phyloP scores from a whole-genome alignment of 495 filamentous ascomycete genomes.

The Hypoxylon fragiforme region DNA sequence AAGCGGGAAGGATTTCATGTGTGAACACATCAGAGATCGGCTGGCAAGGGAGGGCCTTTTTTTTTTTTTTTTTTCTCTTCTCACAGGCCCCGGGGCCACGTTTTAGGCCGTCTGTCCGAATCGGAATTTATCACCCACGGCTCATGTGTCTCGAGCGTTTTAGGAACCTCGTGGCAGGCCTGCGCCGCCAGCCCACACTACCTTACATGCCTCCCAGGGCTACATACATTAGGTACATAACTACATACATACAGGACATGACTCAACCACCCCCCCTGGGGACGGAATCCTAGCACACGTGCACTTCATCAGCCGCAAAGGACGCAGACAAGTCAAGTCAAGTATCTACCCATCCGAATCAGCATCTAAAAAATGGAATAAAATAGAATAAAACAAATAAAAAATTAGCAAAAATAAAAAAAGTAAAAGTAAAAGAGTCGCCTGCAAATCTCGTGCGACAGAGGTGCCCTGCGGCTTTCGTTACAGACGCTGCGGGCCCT shows the following conservation, averaged over 20 bases:
- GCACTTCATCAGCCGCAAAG: slow-evolving; percentile 30
- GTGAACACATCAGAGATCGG: slow-evolving; percentile 8
- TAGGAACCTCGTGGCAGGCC: slow-evolving; percentile 26
- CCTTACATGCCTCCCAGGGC: too few species aligned
- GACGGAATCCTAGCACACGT: slow-evolving; percentile 25
- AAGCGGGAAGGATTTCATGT: slow-evolving; percentile 21
- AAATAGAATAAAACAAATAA: too few species aligned
- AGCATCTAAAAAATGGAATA: too few species aligned
- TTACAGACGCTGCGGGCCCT: slow-evolving; percentile 2
- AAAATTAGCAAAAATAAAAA: too few species aligned
- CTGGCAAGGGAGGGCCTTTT: slow-evolving; percentile 17
- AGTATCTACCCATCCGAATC: slow-evolving; percentile 17
- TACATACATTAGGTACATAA: too few species aligned
- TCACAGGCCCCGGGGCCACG: too few species aligned
- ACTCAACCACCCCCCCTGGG: slow-evolving; percentile 17
- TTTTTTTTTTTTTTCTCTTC: too few species aligned
- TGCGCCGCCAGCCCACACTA: too few species aligned
- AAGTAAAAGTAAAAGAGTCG: not conserved
- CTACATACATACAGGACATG: slow-evolving; percentile 17
- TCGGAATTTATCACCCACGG: slow-evolving; percentile 19
- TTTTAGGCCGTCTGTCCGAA: slow-evolving; percentile 14
- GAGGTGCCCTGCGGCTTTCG: slow-evolving; percentile 4
- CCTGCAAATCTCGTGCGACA: slow-evolving; percentile 8
- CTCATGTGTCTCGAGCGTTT: slow-evolving; percentile 13
- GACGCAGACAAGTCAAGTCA: too few species aligned